Evolutionary conservation across 495 filamentous ascomycete genomes (phyloP).

Genomic region (Daldinia vernicosa): DNA sequence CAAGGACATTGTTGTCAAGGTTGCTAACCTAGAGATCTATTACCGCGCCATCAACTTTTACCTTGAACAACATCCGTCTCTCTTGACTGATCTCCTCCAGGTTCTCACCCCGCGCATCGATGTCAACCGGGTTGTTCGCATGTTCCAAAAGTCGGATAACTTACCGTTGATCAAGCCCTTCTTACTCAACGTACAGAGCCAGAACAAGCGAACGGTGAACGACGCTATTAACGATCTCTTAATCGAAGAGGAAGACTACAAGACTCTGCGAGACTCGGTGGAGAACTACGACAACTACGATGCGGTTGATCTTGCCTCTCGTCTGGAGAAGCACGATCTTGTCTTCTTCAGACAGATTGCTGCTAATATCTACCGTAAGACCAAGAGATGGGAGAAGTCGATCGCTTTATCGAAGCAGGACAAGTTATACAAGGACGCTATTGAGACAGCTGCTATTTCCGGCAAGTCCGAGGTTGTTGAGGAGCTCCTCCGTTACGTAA

Average conservation of each 20-base stretch:
- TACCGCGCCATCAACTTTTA: constrained; percentile 99
- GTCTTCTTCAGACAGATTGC: constrained; percentile 99
- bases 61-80: constrained; percentile 92
- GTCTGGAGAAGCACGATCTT: constrained; percentile 93
- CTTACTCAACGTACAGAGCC: constrained; percentile 92
- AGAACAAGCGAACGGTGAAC: constrained; percentile 99
- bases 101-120: constrained; percentile 92
- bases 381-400: constrained; percentile 99
- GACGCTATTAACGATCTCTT: constrained; percentile 97
- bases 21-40: constrained; percentile 98
- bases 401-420: constrained; percentile 98
- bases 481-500: constrained; percentile 94
- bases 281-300: constrained; percentile 99
- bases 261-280: constrained; percentile 96
- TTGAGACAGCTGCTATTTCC: constrained; percentile 98
- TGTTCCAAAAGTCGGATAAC: constrained; percentile 99
- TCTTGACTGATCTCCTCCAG: constrained; percentile 94
- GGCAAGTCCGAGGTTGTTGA: constrained; percentile 91
- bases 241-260: constrained; percentile 99
- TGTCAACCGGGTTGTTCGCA: constrained; percentile 96
- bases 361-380: constrained; percentile 98
- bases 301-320: constrained; percentile 90
- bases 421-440: constrained; percentile 99
- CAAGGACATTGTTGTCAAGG: constrained; percentile 98
- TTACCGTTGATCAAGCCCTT: constrained; percentile 99